These are phyloP conservation scores for Leishmania guyanensis DNA, from an alignment of 208 protist genomes.

Conservation along the genomic window DNA sequence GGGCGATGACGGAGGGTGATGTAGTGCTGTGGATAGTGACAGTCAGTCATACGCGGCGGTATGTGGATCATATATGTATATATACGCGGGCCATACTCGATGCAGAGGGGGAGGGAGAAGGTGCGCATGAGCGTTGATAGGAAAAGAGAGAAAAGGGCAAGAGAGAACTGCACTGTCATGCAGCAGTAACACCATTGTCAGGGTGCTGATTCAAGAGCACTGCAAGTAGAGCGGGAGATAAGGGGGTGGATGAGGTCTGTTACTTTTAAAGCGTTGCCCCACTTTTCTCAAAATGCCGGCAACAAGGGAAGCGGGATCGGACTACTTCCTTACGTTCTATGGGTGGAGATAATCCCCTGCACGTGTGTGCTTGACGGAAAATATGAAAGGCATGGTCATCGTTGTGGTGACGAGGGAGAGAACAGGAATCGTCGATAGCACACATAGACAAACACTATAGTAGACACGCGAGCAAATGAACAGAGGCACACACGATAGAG, in stretches of 20 bases:
- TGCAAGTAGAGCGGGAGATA: neutral
- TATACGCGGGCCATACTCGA: neutral
- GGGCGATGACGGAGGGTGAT: neutral
- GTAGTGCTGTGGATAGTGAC: neutral
- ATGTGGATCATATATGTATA: neutral
- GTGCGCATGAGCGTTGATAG: neutral
- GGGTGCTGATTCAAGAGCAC: neutral
- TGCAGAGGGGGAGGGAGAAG: neutral
- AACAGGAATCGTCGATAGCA: neutral
- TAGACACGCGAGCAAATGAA: neutral
- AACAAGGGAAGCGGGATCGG: neutral
- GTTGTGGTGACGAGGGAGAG: neutral
- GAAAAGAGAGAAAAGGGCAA: constrained; percentile 14
- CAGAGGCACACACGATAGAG: neutral
- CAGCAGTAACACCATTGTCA: neutral
- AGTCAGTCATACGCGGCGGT: neutral
- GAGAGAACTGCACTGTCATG: neutral
- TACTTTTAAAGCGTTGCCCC: neutral
- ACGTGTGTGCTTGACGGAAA: neutral
- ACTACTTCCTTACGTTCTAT: neutral
- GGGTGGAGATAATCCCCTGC: neutral
- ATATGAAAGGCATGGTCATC: neutral
- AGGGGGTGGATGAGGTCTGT: neutral
- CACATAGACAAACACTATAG: neutral
- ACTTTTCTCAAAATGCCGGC: neutral